Base-by-base conservation (phyloP, 768 basidiomycete genomes). In the Tulasnella sp. region DNA sequence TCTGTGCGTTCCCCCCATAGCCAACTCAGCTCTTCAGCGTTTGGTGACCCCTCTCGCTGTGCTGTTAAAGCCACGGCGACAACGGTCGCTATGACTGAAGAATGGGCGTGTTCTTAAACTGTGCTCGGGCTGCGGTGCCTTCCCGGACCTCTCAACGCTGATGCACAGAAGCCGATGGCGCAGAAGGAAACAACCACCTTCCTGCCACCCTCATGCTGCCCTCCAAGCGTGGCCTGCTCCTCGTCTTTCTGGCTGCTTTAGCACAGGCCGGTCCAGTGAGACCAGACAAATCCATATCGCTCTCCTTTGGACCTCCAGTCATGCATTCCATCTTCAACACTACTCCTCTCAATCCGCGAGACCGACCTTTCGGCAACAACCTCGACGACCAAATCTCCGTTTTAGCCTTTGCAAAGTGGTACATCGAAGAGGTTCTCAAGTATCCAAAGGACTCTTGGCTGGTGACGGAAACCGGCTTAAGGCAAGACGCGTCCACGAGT, bases 271-370 rank as follows among this genome's bases (percentile, higher is more conserved):
- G 35, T 29, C 26, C 61, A 20, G 61, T 32, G 0, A 11, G 13
- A 0, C 29, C 11, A 18, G 26, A 35, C 29, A 13, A 67, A 35
- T 26, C 29, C 5, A 15, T 18, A 6, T 90, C 96, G 0, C 88
- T 98, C 77, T 91, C 91, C 32, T 98, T 97, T 83, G 96, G 96
- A 0, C 95, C 95, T 5, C 85, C 87, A 23, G 91, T 91, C 79
- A 89, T 90, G 5, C 91, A 94, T 81, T 91, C 83, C 84, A 86
- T 81, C 84, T 91, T 79, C 78, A 80, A 79, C 72, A 79, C 67
- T 29, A 80, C 51, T 76, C 80, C 81, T 46, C 35, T 80, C 83
- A 40, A 85, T 87, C 86, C 88, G 73, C 61, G 61, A 67, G 13
- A 29, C 26, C 61, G 29, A 0, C 80, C 85, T 16, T 79, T 83